Percentiles rank a stretch among this genome's conserved stretches.
Evolutionary conservation across 345 rosid species (phyloP).

Genomic region (Arabidopsis suecica): DNA sequence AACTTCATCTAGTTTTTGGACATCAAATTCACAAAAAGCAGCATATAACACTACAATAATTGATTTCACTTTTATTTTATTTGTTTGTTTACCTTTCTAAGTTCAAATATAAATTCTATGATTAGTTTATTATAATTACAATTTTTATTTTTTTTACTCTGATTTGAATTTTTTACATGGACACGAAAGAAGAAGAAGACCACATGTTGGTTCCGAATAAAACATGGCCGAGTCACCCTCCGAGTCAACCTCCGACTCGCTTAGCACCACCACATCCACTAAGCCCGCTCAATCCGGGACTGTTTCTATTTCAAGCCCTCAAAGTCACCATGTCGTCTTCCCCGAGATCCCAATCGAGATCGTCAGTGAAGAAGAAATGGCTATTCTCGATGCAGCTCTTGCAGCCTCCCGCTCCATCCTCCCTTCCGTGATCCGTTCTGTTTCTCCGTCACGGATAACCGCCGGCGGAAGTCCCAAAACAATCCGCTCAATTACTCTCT

Average conservation of each 20-base stretch:
- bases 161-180: not conserved
- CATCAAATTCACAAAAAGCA: conserved; percentile 8
- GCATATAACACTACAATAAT: not conserved
- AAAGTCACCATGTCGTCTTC: not conserved
- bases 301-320: conserved; percentile 18
- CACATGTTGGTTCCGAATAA: conserved; percentile 22
- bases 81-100: not conserved
- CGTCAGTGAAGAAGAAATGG: conserved; percentile 91
- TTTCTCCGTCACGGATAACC: conserved; percentile 41
- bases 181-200: conserved; percentile 12
- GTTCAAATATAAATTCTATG: not conserved
- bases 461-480: conserved; percentile 41
- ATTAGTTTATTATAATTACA: not conserved
- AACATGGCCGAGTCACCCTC: conserved; percentile 57
- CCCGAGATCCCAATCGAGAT: conserved; percentile 72
- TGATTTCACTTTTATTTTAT: not conserved
- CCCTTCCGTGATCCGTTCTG: conserved; percentile 44
- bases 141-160: not conserved
- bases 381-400: conserved; percentile 67
- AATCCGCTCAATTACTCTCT: conserved; percentile 44
- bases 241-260: conserved; percentile 43
- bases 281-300: conserved; percentile 29
- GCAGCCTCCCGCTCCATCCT: conserved; percentile 59
- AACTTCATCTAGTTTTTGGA: conserved; percentile 9
- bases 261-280: conserved; percentile 35